Conservation (phyloP, 768 basidiomycete species). For the Neoboletus magnificus region DNA sequence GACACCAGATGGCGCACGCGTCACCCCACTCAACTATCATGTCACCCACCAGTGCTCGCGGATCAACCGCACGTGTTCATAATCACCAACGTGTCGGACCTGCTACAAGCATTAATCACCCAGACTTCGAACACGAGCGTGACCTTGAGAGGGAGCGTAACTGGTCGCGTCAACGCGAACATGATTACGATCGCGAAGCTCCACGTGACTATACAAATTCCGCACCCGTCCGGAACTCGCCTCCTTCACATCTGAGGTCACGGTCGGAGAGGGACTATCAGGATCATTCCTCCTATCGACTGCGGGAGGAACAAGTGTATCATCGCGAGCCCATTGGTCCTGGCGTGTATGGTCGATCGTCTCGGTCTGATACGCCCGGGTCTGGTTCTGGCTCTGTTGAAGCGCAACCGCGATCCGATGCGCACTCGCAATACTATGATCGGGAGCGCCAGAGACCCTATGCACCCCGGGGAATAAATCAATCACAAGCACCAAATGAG, state of each 20-base stretch:
- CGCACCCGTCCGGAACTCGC: slow-evolving; percentile 39
- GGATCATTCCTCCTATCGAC: slow-evolving; percentile 30
- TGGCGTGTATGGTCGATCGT: slow-evolving; percentile 33
- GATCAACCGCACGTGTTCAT: slow-evolving; percentile 46
- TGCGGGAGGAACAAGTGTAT: slow-evolving; percentile 29
- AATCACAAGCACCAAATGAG: slow-evolving; percentile 37
- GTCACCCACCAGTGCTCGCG: slow-evolving; percentile 35
- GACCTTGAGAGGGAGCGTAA: slow-evolving; percentile 48
- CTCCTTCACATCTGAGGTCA: slow-evolving; percentile 39
- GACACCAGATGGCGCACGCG: slow-evolving; percentile 29
- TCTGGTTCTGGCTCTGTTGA: slow-evolving; percentile 54
- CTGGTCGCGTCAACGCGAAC: slow-evolving; percentile 39
- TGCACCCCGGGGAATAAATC: slow-evolving; percentile 50
- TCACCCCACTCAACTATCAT: slow-evolving; percentile 35
- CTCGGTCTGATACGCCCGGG: slow-evolving; percentile 58
- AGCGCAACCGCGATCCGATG: slow-evolving; percentile 48
- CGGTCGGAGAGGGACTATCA: slow-evolving; percentile 32
- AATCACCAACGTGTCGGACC: slow-evolving; percentile 68
- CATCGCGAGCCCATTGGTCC: slow-evolving; percentile 32
- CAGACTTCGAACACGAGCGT: slow-evolving; percentile 35
- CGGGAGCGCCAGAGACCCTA: slow-evolving; percentile 48
- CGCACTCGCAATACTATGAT: slow-evolving; percentile 45
- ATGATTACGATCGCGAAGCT: slow-evolving; percentile 39
- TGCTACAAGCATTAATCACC: slow-evolving; percentile 49
- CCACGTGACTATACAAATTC: slow-evolving; percentile 31